Evolutionary conservation across 352 stramenopile genomes (phyloP).

Genomic region (Globisporangium carolinianum): DNA sequence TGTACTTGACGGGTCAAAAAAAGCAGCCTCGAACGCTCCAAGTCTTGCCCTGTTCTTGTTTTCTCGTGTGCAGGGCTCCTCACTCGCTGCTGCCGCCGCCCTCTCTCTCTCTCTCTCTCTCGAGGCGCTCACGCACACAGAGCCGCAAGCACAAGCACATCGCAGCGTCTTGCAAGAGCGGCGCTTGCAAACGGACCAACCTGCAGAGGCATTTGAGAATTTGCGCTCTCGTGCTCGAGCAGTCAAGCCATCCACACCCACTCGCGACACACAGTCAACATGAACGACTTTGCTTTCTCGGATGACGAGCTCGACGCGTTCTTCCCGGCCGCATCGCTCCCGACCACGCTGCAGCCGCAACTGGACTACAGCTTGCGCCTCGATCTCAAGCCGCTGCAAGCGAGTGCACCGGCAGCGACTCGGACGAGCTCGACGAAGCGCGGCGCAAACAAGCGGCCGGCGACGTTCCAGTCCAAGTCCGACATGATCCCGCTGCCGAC

Average conservation of each 20-base stretch:
- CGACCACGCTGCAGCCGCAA: not conserved
- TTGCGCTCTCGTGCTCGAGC: conserved; percentile 7
- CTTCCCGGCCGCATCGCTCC: conserved; percentile 10
- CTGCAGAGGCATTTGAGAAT: conserved; percentile 22
- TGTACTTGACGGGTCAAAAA: not conserved
- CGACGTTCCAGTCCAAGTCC: conserved; percentile 8
- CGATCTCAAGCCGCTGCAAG: conserved; percentile 19
- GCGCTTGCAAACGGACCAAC: not conserved
- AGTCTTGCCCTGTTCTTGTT: not conserved
- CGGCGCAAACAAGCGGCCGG: conserved; percentile 8
- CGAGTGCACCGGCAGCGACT: conserved; percentile 1
- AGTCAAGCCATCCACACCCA: not conserved
- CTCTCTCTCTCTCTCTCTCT: not conserved
- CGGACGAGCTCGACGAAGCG: conserved; percentile 6
- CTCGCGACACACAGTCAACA: conserved; percentile 7
- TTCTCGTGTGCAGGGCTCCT: conserved; percentile 2
- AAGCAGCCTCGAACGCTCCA: not conserved
- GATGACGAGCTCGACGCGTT: conserved; percentile 25
- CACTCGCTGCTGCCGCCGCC: not conserved
- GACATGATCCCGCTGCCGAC: conserved; percentile 16
- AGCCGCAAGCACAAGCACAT: no score
- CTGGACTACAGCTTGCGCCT: conserved; percentile 25
- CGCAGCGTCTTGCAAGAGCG: no score
- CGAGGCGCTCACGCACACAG: not conserved
- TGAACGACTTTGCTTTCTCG: conserved; percentile 21